Conservation (phyloP, 192 early-diverging fungal species). For the Coemansia sp. region DNA sequence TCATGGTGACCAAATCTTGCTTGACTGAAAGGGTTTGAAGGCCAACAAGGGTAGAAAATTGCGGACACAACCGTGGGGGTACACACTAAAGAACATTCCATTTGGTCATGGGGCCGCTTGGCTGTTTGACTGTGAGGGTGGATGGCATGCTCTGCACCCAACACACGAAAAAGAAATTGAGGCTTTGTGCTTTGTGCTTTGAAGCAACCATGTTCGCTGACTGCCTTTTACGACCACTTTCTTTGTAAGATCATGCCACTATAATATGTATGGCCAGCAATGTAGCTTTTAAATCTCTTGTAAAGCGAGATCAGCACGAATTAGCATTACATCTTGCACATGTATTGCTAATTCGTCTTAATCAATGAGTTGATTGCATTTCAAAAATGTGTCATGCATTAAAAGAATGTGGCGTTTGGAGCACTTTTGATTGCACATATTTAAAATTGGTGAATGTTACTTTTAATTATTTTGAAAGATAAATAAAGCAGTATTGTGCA, state of each 20-base stretch:
- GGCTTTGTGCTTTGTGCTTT: neutral
- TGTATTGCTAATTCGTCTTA: no score
- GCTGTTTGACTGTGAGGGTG: neutral
- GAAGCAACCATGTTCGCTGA: neutral
- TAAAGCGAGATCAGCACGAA: neutral
- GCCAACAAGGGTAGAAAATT: neutral
- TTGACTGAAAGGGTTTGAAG: neutral
- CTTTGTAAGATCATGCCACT: neutral
- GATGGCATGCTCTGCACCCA: neutral
- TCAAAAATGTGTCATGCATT: neutral
- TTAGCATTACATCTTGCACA: neutral
- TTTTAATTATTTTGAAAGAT: no score
- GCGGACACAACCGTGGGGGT: neutral
- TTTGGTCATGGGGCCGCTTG: neutral
- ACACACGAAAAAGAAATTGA: neutral
- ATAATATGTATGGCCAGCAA: neutral
- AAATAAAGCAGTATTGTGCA: neutral
- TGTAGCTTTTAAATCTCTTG: neutral
- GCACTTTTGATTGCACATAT: neutral
- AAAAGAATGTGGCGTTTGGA: neutral
- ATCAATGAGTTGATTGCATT: neutral
- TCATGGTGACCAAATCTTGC: neutral
- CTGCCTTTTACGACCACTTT: neutral
- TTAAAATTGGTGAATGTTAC: no score
- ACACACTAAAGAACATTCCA: neutral